Evolutionary conservation across 176 grass and related monocot species (phyloP).

Genomic region (Rhipidocladum racemiflorum): DNA sequence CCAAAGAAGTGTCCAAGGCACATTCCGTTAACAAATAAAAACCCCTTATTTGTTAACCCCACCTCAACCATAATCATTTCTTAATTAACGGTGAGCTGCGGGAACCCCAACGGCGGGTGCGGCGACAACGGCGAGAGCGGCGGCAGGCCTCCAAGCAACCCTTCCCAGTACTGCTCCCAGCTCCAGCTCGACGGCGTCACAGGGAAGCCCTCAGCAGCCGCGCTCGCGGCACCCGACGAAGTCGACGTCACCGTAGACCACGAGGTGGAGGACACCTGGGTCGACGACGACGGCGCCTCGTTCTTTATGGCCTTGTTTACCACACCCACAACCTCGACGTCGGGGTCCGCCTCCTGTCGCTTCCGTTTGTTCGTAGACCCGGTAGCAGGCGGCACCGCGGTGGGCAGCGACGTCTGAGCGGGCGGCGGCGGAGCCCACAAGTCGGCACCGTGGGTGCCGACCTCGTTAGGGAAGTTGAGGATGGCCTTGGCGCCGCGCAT

Average conservation of each 20-base stretch:
- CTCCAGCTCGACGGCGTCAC: constrained; percentile 38
- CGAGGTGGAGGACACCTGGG: not conserved
- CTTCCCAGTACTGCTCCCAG: constrained; percentile 47
- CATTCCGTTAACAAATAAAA: constrained; percentile 4
- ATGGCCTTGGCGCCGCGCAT: constrained; percentile 77
- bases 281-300: not conserved
- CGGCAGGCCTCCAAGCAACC: constrained; percentile 28
- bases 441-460: constrained; percentile 40
- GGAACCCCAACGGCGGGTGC: constrained; percentile 33
- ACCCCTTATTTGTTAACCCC: constrained; percentile 2
- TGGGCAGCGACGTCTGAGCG: not conserved
- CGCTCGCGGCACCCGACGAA: not conserved
- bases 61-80: not conserved
- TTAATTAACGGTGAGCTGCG: constrained; percentile 43
- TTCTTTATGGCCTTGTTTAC: constrained; percentile 26
- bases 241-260: constrained; percentile 36
- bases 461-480: constrained; percentile 84
- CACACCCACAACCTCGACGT: constrained; percentile 33
- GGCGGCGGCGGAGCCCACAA: not conserved
- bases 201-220: not conserved
- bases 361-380: constrained; percentile 22
- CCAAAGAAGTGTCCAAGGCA: not conserved
- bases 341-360: constrained; percentile 12
- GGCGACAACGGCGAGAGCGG: constrained; percentile 53
- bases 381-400: not conserved